Percentiles rank a stretch among this genome's conserved stretches.
Conservation (phyloP, 2,329 filamentous ascomycete genomes). For the Bisporella sp. region DNA sequence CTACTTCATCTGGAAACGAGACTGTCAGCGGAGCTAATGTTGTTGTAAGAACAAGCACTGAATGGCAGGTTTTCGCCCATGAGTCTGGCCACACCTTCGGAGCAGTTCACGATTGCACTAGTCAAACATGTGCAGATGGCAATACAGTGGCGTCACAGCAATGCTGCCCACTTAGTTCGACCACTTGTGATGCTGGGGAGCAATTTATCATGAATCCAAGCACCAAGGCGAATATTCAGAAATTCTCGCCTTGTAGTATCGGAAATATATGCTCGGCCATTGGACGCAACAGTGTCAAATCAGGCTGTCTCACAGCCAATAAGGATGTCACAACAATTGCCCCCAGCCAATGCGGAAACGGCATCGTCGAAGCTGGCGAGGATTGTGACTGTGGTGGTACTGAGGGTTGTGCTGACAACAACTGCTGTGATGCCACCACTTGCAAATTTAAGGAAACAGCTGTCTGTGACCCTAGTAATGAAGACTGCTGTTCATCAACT, state of each 20-base stretch:
- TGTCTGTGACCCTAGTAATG: constrained; percentile 74
- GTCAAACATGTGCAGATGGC: constrained; percentile 56
- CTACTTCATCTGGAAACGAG: constrained; percentile 48
- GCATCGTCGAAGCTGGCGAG: constrained; percentile 90
- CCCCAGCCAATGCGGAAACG: constrained; percentile 86
- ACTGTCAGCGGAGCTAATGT: constrained; percentile 84
- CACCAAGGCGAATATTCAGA: constrained; percentile 62
- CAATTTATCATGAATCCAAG: constrained; percentile 95
- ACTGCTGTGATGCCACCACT: constrained; percentile 77
- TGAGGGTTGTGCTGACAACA: constrained; percentile 62
- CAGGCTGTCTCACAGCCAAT: constrained; percentile 77
- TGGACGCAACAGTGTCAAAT: constrained; percentile 67
- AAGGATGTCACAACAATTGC: constrained; percentile 73
- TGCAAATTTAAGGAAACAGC: constrained; percentile 72
- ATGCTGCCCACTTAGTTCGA: constrained; percentile 72
- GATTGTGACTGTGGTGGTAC: constrained; percentile 91
- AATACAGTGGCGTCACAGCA: constrained; percentile 47
- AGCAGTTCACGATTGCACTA: constrained; percentile 86
- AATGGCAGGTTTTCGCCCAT: constrained; percentile 96
- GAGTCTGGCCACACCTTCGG: constrained; percentile 93
- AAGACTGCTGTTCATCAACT: constrained; percentile 65
- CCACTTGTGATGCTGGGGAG: constrained; percentile 67
- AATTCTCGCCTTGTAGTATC: constrained; percentile 82
- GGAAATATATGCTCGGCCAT: constrained; percentile 92
- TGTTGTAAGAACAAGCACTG: constrained; percentile 72